These are phyloP conservation scores for Pascua guehoae DNA, from an alignment of 1,284 basidiomycete species.

Conservation along the genomic window DNA sequence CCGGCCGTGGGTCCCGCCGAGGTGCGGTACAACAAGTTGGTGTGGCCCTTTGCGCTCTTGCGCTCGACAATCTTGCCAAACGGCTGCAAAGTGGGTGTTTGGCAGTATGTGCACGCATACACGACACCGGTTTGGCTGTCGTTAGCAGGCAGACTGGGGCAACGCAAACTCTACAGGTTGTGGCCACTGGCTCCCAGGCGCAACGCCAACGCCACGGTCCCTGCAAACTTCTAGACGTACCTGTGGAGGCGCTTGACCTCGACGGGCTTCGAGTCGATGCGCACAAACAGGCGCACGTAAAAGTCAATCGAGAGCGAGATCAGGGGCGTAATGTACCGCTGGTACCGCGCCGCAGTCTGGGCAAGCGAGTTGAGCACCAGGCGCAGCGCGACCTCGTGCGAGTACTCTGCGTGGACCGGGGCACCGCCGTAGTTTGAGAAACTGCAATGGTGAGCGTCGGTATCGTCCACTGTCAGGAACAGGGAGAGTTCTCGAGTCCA, in stretches of 20 bases:
- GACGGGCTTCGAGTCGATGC: constrained; percentile 68
- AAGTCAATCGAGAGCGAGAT: constrained; percentile 95
- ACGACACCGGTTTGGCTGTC: constrained; percentile 59
- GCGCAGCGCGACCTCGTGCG: constrained; percentile 86
- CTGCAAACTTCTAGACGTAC: background rate
- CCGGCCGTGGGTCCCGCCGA: constrained; percentile 61
- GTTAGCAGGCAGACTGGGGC: background rate
- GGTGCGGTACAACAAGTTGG: constrained; percentile 66
- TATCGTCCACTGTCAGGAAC: too few relatives aligned
- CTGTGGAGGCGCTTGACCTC: constrained; percentile 69
- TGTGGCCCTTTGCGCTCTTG: constrained; percentile 49
- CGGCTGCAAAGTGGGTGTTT: constrained; percentile 72
- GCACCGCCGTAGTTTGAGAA: constrained; percentile 96
- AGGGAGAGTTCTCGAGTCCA: too few relatives aligned
- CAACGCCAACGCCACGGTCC: too few relatives aligned
- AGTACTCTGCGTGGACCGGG: constrained; percentile 85
- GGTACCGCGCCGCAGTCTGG: constrained; percentile 83
- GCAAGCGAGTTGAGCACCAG: constrained; percentile 83
- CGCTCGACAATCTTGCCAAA: constrained; percentile 67
- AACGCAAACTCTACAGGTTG: too few relatives aligned
- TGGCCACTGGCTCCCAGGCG: too few relatives aligned
- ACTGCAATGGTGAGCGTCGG: constrained; percentile 52
- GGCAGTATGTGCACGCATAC: constrained; percentile 77
- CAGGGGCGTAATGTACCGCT: constrained; percentile 85
- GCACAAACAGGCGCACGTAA: constrained; percentile 89